These are phyloP conservation scores for Fusarium avenaceum DNA, from an alignment of 2,329 filamentous ascomycete species.

Conservation along the genomic window DNA sequence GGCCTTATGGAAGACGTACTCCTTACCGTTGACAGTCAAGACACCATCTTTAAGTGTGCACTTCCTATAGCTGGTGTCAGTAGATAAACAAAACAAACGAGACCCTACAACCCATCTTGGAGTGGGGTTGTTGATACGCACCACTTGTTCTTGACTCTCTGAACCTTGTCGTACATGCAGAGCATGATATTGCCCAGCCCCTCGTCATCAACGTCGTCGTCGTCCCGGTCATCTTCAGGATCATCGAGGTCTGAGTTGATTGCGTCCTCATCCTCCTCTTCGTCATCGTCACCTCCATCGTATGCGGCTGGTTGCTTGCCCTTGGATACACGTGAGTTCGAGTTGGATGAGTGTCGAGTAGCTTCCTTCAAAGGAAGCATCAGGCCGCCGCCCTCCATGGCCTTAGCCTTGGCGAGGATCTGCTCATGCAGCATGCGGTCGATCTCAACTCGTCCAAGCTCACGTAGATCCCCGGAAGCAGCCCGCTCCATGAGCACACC, in stretches of 20 bases:
- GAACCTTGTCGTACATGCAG: constrained; percentile 99
- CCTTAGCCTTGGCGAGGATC: constrained; percentile 74
- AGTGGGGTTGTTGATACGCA: constrained; percentile 53
- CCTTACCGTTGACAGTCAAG: constrained; percentile 90
- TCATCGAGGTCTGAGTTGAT: constrained; percentile 99
- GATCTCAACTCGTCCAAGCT: constrained; percentile 72
- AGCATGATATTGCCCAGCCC: constrained; percentile 91
- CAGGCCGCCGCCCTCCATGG: constrained; percentile 80
- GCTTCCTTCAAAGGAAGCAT: constrained; percentile 78
- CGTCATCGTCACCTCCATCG: constrained; percentile 72
- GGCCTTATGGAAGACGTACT: constrained; percentile 98
- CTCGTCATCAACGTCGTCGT: constrained; percentile 90
- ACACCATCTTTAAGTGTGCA: constrained; percentile 98
- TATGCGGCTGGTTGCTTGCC: constrained; percentile 62
- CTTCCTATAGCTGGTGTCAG: constrained; percentile 72
- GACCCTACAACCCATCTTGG: not conserved
- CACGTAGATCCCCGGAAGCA: constrained; percentile 65
- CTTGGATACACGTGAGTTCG: constrained; percentile 43
- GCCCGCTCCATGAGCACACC: constrained; percentile 71
- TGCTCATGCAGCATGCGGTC: constrained; percentile 78
- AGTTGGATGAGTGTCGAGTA: constrained; percentile 50
- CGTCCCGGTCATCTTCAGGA: constrained; percentile 85
- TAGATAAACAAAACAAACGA: constrained; percentile 16
- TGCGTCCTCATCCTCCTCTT: constrained; percentile 86
- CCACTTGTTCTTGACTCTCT: constrained; percentile 99